Percentiles rank a stretch among this genome's conserved stretches.
Evolutionary conservation across 139 green algal species (phyloP).

Genomic region (Picochlorum sp.): DNA sequence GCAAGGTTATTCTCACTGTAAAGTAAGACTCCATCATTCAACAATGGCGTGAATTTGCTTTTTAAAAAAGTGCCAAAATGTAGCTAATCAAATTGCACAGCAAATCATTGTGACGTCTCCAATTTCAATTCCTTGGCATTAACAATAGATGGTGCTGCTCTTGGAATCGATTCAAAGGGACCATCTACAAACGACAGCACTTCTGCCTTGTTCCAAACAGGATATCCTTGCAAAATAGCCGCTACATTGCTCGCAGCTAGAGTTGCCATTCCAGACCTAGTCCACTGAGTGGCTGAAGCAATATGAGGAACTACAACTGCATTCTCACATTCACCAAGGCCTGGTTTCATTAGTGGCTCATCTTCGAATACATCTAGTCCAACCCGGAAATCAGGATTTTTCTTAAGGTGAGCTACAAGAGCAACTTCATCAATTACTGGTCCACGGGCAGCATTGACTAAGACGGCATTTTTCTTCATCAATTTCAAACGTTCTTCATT

Average conservation of each 20-base stretch:
- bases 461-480: constrained; percentile 90
- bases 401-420: constrained; percentile 85
- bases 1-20: constrained; percentile 28
- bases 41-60: too few species aligned
- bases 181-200: constrained; percentile 83
- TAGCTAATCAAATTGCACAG: not conserved
- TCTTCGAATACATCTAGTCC: constrained; percentile 96
- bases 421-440: constrained; percentile 86
- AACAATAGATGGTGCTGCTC: constrained; percentile 81
- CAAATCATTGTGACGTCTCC: not conserved
- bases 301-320: constrained; percentile 98
- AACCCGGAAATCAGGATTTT: constrained; percentile 79
- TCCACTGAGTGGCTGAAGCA: constrained; percentile 89
- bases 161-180: constrained; percentile 55
- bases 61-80: not conserved
- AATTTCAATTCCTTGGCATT: constrained; percentile 85
- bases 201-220: constrained; percentile 55
- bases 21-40: too few species aligned
- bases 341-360: constrained; percentile 90
- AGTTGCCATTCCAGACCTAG: constrained; percentile 79
- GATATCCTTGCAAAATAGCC: constrained; percentile 50
- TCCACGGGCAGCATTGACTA: constrained; percentile 89
- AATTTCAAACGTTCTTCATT: constrained; percentile 76
- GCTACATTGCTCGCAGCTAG: constrained; percentile 90
- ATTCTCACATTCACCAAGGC: constrained; percentile 79